Percentiles rank a stretch among this genome's conserved stretches.
Conservation (phyloP, 257 asterid genomes). For the Anisodus tanguticus region DNA sequence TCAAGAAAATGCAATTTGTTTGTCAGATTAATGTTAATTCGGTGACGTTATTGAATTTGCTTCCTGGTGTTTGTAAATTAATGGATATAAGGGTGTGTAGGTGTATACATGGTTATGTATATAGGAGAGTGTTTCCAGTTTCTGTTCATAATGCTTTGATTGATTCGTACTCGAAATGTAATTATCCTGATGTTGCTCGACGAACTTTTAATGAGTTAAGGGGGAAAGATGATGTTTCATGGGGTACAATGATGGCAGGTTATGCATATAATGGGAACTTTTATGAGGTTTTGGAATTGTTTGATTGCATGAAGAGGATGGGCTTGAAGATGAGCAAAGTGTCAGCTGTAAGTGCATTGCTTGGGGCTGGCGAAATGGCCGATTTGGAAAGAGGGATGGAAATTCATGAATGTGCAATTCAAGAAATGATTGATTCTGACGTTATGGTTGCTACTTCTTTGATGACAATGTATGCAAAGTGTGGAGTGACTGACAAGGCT, state of each 20-base stretch:
- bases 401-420: constrained; percentile 40
- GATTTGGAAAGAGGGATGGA: constrained; percentile 44
- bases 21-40: constrained; percentile 39
- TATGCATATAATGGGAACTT: constrained; percentile 47
- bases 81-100: constrained; percentile 37
- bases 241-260: constrained; percentile 58
- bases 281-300: constrained; percentile 41
- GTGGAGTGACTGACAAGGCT: constrained; percentile 45
- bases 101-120: constrained; percentile 42
- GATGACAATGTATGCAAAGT: constrained; percentile 50
- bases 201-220: constrained; percentile 33
- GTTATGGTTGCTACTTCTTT: constrained; percentile 43
- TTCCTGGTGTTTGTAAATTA: constrained; percentile 47
- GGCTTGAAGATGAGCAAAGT: constrained; percentile 40
- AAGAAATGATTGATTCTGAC: constrained; percentile 42
- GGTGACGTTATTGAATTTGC: constrained; percentile 46
- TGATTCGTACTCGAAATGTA: constrained; percentile 49
- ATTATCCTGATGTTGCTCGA: constrained; percentile 29
- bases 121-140: constrained; percentile 50
- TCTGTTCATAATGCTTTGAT: constrained; percentile 48
- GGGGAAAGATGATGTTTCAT: constrained; percentile 46
- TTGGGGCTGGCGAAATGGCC: constrained; percentile 45
- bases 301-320: constrained; percentile 35
- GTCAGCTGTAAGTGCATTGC: constrained; percentile 44
- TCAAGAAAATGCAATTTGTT: constrained; percentile 42